Conservation (phyloP, 2,329 filamentous ascomycete species). For the Stagonosporopsis rhizophila region DNA sequence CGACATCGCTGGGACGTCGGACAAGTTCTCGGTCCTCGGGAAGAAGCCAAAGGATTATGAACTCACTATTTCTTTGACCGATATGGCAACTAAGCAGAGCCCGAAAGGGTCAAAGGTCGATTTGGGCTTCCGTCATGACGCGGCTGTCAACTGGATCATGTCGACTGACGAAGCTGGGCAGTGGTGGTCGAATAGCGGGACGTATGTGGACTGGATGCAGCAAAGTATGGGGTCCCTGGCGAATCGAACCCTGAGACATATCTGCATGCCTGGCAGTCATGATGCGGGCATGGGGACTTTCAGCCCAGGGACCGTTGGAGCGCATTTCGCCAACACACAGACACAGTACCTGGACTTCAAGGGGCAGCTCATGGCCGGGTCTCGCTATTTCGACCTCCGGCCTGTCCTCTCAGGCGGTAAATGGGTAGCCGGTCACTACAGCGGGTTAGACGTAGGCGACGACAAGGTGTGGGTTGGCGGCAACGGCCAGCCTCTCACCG, state of each 20-base stretch:
- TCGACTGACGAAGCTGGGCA: conserved; percentile 44
- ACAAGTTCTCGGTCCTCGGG: conserved; percentile 42
- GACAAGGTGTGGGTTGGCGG: conserved; percentile 53
- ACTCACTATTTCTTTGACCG: conserved; percentile 41
- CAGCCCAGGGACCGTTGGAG: conserved; percentile 49
- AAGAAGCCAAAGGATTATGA: conserved; percentile 41
- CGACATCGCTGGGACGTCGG: conserved; percentile 35
- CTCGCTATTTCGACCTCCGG: conserved; percentile 59
- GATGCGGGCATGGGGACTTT: conserved; percentile 59
- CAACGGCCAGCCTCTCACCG: conserved; percentile 54
- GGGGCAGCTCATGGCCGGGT: conserved; percentile 55
- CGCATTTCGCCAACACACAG: conserved; percentile 52
- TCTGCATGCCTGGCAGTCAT: conserved; percentile 59
- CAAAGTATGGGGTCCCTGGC: conserved; percentile 48
- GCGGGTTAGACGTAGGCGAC: conserved; percentile 39
- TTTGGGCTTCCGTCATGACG: conserved; percentile 47
- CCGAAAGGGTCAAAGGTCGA: conserved; percentile 40
- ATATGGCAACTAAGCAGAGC: conserved; percentile 43
- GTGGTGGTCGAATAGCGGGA: conserved; percentile 48
- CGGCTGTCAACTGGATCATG: conserved; percentile 48
- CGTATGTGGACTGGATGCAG: conserved; percentile 52
- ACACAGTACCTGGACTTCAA: conserved; percentile 57
- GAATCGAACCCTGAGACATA: conserved; percentile 53
- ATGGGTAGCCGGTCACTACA: conserved; percentile 56
- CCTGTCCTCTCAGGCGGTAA: conserved; percentile 50